phyloP scores from a whole-genome alignment of 2,329 filamentous ascomycete genomes.

The Ceratocystis smalleyi region DNA sequence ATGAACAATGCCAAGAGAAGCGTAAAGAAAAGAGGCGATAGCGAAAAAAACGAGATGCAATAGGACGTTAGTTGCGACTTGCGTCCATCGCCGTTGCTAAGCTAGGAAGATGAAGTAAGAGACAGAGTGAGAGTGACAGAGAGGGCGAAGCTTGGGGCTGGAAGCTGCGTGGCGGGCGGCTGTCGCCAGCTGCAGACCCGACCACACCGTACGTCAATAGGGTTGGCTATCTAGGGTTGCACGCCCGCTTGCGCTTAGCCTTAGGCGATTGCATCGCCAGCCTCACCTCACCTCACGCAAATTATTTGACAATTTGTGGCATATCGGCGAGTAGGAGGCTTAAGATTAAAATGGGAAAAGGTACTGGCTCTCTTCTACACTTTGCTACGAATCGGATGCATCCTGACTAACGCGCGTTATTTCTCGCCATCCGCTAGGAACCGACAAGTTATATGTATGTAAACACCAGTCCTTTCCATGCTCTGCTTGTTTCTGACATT shows the following conservation, averaged over 20 bases:
- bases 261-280: not conserved
- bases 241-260: not conserved
- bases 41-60: not conserved
- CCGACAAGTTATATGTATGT: constrained; percentile 32
- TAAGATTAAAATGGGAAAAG: constrained; percentile 17
- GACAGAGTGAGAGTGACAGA: not conserved
- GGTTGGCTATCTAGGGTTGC: not conserved
- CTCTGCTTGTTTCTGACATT: not conserved
- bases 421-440: constrained; percentile 22
- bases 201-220: not conserved
- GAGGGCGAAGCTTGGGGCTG: not conserved
- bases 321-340: not conserved
- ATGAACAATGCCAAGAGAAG: too few relatives aligned
- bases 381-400: too few relatives aligned
- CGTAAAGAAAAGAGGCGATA: not conserved
- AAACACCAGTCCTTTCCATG: not conserved
- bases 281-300: not conserved
- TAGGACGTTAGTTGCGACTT: not conserved
- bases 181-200: not conserved
- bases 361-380: not conserved
- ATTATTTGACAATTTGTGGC: not conserved
- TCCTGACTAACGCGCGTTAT: not conserved
- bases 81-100: not conserved
- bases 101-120: not conserved
- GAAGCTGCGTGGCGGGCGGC: not conserved